A percentile compares a stretch with the other conserved stretches of the same genome.
Conservation (phyloP, 1,284 basidiomycete species). For the Ceratobasidium sp. region DNA sequence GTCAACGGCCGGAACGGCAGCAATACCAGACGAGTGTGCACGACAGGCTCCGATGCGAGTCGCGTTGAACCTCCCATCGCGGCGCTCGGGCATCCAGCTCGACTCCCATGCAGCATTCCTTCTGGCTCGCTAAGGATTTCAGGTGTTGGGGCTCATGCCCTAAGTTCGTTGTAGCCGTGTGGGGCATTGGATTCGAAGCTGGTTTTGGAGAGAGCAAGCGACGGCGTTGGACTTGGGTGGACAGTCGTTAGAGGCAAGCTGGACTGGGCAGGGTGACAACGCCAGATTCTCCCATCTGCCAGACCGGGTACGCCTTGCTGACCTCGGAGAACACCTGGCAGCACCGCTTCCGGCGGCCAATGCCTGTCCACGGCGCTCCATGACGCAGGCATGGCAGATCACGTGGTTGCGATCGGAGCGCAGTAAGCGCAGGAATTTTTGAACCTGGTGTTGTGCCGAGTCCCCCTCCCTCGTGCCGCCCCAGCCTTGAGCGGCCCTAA, state of each 20-base stretch:
- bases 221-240: constrained; percentile 8
- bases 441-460: neutral
- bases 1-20: constrained; percentile 12
- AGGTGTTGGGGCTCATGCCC: constrained; percentile 8
- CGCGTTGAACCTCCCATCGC: neutral
- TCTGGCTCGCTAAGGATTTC: neutral
- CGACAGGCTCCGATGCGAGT: neutral
- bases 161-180: constrained; percentile 10
- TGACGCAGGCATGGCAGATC: neutral
- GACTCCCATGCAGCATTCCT: constrained; percentile 19
- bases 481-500: neutral
- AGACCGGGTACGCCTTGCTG: too few species aligned
- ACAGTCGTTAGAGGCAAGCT: neutral
- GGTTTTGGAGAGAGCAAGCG: constrained; percentile 5
- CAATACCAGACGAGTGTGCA: constrained; percentile 1
- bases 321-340: too few species aligned
- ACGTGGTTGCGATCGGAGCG: neutral
- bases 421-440: neutral
- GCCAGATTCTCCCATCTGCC: neutral
- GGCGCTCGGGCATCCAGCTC: constrained; percentile 7
- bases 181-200: neutral
- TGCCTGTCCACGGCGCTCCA: neutral
- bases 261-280: neutral
- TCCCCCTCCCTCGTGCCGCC: neutral
- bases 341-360: neutral